phyloP scores from a whole-genome alignment of 192 early-diverging fungal genomes.

The Linnemannia zychae region DNA sequence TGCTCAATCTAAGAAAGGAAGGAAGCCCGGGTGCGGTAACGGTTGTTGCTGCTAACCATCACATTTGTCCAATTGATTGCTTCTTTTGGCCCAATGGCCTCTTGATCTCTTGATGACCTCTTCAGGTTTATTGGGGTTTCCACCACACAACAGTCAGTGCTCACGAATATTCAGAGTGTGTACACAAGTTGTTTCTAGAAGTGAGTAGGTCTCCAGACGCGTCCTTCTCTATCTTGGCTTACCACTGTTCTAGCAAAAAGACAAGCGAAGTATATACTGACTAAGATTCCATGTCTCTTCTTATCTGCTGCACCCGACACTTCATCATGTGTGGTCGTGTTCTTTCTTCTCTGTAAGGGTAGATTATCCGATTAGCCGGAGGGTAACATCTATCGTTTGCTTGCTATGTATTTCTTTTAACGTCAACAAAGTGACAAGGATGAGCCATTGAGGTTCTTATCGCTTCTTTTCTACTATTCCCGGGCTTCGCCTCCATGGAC shows the following conservation, averaged over 20 bases:
- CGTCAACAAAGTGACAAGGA: conserved; percentile 5
- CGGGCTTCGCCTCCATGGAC: neutral
- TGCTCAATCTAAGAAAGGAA: neutral
- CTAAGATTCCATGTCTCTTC: neutral
- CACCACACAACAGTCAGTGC: neutral
- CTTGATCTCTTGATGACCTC: neutral
- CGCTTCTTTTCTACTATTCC: neutral
- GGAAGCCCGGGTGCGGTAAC: neutral
- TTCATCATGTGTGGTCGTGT: neutral
- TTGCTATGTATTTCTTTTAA: neutral
- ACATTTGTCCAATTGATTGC: neutral
- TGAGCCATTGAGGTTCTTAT: neutral
- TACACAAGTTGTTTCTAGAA: too few relatives aligned
- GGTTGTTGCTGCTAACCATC: neutral
- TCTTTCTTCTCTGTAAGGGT: neutral
- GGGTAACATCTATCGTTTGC: neutral
- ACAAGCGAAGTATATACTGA: neutral
- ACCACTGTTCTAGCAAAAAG: neutral
- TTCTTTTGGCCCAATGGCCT: neutral
- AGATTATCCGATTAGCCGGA: conserved; percentile 9
- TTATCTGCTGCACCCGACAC: too few relatives aligned
- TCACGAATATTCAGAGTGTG: too few relatives aligned
- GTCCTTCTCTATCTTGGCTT: neutral
- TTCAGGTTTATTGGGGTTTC: neutral
- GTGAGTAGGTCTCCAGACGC: too few relatives aligned